phyloP scores from a whole-genome alignment of 2,329 filamentous ascomycete species.

The Apiospora rasikravindrae region DNA sequence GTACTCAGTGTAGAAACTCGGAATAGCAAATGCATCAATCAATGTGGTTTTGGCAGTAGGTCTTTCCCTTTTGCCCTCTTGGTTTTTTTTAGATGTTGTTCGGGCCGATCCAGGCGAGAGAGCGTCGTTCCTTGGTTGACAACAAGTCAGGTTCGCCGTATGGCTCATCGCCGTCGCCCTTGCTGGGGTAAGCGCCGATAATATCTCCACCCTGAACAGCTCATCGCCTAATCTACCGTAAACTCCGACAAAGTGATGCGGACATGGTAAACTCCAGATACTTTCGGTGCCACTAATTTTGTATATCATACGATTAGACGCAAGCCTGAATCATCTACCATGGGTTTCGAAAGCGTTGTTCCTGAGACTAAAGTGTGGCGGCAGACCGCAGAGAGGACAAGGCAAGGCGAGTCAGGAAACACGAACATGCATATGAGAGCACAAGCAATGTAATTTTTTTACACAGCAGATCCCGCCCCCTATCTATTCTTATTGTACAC shows the following conservation, averaged over 20 bases:
- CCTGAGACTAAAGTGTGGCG: neutral
- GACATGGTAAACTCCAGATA: neutral
- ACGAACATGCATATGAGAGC: neutral
- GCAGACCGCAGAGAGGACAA: too few species aligned
- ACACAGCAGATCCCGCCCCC: neutral
- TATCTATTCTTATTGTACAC: constrained; percentile 19
- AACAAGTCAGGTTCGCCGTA: neutral
- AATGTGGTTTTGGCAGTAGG: too few species aligned
- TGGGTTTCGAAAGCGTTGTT: neutral
- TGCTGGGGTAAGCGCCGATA: neutral
- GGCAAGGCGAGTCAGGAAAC: neutral
- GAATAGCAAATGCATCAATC: neutral
- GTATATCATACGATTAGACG: neutral
- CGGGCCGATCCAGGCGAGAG: neutral
- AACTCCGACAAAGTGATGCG: neutral
- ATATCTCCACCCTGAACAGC: constrained; percentile 7
- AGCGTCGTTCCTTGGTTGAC: neutral
- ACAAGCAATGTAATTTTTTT: constrained; percentile 1
- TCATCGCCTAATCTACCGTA: neutral
- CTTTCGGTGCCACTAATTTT: neutral
- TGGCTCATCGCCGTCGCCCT: constrained; percentile 9
- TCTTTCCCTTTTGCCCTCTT: neutral
- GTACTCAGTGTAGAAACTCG: neutral
- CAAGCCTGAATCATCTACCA: neutral
- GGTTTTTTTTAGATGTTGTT: neutral